Evolutionary conservation across 768 basidiomycete species (phyloP).

Genomic region (Favolaschia claudopus): DNA sequence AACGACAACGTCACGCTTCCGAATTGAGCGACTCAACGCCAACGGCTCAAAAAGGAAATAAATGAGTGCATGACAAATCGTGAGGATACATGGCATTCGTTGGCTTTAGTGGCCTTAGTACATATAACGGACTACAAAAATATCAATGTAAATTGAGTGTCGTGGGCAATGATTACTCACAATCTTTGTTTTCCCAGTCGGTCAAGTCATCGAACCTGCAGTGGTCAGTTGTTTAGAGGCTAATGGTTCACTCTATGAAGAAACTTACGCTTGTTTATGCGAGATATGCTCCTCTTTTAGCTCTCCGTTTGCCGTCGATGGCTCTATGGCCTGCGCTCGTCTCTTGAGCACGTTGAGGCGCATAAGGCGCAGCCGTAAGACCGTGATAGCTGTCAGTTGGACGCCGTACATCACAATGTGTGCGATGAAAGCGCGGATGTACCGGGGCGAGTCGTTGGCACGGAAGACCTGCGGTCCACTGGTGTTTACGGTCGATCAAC

Average conservation of each 20-base stretch:
- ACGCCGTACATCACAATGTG: slow-evolving; percentile 57
- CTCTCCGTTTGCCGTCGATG: slow-evolving; percentile 40
- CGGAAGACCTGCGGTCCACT: slow-evolving; percentile 48
- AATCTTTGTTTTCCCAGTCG: slow-evolving; percentile 56
- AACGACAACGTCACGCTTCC: no score
- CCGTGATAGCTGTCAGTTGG: slow-evolving; percentile 45
- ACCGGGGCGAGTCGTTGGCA: slow-evolving; percentile 52
- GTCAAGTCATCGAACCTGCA: slow-evolving; percentile 56
- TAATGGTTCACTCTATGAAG: background rate
- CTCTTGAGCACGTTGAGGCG: slow-evolving; percentile 50
- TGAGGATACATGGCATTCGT: background rate
- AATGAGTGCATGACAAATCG: background rate
- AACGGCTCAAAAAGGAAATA: background rate
- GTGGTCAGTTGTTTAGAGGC: background rate
- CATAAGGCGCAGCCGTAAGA: slow-evolving; percentile 51
- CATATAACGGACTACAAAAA: slow-evolving; percentile 43
- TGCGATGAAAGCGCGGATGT: slow-evolving; percentile 53
- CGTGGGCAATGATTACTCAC: slow-evolving; percentile 32
- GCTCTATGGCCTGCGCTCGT: slow-evolving; percentile 41
- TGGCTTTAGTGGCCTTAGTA: slow-evolving; percentile 32
- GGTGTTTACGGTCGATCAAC: background rate
- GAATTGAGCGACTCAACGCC: slow-evolving; percentile 7
- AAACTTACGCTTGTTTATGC: slow-evolving; percentile 12
- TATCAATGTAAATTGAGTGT: background rate
- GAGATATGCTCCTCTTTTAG: slow-evolving; percentile 28